Evolutionary conservation across 768 basidiomycete genomes (phyloP).

Genomic region (Termitomyces sp.): DNA sequence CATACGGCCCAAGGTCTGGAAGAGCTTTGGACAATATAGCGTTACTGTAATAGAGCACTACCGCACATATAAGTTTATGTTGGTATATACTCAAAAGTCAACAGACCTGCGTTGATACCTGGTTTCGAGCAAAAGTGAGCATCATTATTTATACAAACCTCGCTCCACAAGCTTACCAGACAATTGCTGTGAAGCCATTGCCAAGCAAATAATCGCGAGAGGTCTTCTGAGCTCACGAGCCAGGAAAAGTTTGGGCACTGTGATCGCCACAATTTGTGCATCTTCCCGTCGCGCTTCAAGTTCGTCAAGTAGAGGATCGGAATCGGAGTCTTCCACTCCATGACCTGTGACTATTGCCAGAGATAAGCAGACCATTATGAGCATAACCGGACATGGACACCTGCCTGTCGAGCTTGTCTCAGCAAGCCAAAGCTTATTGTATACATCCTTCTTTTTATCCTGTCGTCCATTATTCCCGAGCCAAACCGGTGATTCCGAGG

Average conservation of each 20-base stretch:
- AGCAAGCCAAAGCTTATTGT: conserved; percentile 54
- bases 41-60: conserved; percentile 91
- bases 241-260: conserved; percentile 51
- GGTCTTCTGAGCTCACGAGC: conserved; percentile 58
- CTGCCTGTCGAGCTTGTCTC: conserved; percentile 27
- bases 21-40: conserved; percentile 80
- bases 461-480: conserved; percentile 47
- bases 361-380: not conserved
- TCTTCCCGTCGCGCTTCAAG: conserved; percentile 26
- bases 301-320: conserved; percentile 43
- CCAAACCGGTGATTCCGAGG: conserved; percentile 76
- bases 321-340: conserved; percentile 19
- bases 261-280: conserved; percentile 33
- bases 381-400: conserved; percentile 4
- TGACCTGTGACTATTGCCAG: conserved; percentile 5
- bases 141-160: not conserved
- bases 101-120: conserved; percentile 76
- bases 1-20: conserved; percentile 75
- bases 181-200: conserved; percentile 77
- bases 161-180: conserved; percentile 50
- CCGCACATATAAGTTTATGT: conserved; percentile 1
- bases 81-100: not conserved
- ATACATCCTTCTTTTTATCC: conserved; percentile 48
- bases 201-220: conserved; percentile 62
- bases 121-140: not conserved